Evolutionary conservation across 371 early-diverging fungal species (phyloP), one percentile per base, ranked within the genome.

Genomic region (Entomophthora muscae): DNA sequence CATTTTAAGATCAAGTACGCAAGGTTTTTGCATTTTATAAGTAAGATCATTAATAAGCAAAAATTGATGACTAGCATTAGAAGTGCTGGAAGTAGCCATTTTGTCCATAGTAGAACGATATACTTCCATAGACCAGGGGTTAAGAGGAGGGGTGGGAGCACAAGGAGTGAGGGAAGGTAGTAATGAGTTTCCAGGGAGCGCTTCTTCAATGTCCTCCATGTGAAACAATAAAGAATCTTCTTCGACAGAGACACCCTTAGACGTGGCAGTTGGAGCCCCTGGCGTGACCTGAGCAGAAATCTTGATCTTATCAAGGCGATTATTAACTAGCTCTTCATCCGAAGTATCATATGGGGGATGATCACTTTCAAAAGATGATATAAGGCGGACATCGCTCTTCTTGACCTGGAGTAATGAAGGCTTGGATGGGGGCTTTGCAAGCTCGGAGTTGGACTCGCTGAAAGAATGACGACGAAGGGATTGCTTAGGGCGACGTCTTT

Each of bases 1-100:
- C 95, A 98, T 96, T 67, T 98, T 98, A 55, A 98, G 76, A 72
- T 98, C 96, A 60, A 98, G 74, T 3, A 98, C 88, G 65, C 95
- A 95, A 0, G 98, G 97, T 31, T 80, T 80, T 68, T 78, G 76
- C 63, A 91, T 75, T 0, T 89, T 86, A 22, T 88, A 85, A 0
- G 97, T 96, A 61, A 98, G 73, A 73, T 98, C 98, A 63, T 93
- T 83, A 72, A 98, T 72, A 5, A 95, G 72, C 65, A 95, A 80
- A 66, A 93, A 83, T 55, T 66, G 66, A 32, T 68, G 66, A 10
- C 62, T 51, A 29, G 63, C 30, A 32, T 66, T 55, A 23, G 42
- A 31, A 22, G 57, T 42, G 56, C 53, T 24, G 3, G 72, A 29
- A 57, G 73, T 71, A 32, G 72, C 64, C 64, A 75, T 64, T 61